Evolutionary conservation across 108 stramenopile genomes (phyloP), one percentile per base, ranked within the genome.

Genomic region (Discostella pseudostelligera): DNA sequence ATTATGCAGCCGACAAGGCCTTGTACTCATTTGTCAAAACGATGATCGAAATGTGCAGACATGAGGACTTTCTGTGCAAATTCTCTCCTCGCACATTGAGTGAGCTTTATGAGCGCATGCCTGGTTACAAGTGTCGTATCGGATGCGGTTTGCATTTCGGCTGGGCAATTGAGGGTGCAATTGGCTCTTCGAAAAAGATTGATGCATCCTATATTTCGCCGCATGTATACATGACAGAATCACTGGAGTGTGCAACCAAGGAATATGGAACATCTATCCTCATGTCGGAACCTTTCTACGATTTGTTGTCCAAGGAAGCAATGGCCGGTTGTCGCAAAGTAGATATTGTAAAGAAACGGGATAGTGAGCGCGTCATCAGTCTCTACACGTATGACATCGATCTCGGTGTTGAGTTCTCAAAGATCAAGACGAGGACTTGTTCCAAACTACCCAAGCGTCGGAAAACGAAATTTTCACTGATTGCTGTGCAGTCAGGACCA

Each of bases 151-250:
- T 90, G 39, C 89, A 90, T 60, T 71, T 88, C 49, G 89, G 89
- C 26, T 90, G 89, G 89, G 89, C 89, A 7, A 81, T 90, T 50
- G 89, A 90, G 67, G 89, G 89, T 13, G 87, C 89, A 10, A 88
- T 90, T 50, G 87, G 90, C 14, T 83, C 81, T 36, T 72, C 74
- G 25, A 81, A 81, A 44, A 91, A 91, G 60, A 87, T 91, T 51
- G 87, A 91, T 61, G 90, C 87, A 21, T 88, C 89, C 0, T 88
- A 91, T 46, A 76, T 91, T 39, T 82, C 81, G n/a, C 87, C 90
- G 5, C 84, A 88, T 62, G 87, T 91, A 5, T 85, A 83, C 46
- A 78, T 70, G 83, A 63, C 84, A 17, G 84, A 88, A 67, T 72
- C 67, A 46, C 79, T 91, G 20, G 85, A 91, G 56, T 51, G 75